Conservation (phyloP, 371 early-diverging fungal genomes). For the Nematocida parisii region DNA sequence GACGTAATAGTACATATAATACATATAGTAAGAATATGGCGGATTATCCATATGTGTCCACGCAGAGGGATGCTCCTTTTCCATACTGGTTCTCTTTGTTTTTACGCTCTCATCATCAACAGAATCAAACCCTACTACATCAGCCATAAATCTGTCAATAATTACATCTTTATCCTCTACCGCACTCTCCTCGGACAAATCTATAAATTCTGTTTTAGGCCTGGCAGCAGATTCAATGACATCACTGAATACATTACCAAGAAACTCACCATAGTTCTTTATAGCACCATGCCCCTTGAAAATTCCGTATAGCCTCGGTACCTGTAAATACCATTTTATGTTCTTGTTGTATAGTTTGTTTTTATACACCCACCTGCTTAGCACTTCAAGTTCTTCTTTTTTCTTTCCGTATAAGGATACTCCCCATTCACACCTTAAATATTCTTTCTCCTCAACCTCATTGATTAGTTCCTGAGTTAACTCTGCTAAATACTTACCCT, state of each 20-base stretch:
- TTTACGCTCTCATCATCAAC: slow-evolving; percentile 93
- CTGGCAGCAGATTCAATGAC: slow-evolving; percentile 64
- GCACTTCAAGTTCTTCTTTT: slow-evolving; percentile 81
- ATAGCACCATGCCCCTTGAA: slow-evolving; percentile 76
- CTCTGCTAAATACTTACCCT: slow-evolving; percentile 85
- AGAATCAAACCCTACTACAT: slow-evolving; percentile 88
- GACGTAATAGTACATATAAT: slow-evolving; percentile 87
- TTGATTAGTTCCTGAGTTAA: slow-evolving; percentile 86
- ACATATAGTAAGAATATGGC: slow-evolving; percentile 91
- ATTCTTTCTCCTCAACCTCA: slow-evolving; percentile 80
- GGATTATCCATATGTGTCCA: slow-evolving; percentile 81
- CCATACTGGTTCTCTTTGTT: slow-evolving; percentile 77
- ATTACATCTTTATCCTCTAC: slow-evolving; percentile 74
- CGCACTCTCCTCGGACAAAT: slow-evolving; percentile 73
- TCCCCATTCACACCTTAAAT: slow-evolving; percentile 66
- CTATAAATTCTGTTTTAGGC: slow-evolving; percentile 3
- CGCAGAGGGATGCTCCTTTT: slow-evolving; percentile 78
- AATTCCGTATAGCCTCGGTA: slow-evolving; percentile 85
- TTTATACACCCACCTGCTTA: slow-evolving; percentile 77
- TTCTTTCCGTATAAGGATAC: slow-evolving; percentile 71
- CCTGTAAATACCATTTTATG: slow-evolving; percentile 89
- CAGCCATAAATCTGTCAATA: slow-evolving; percentile 82
- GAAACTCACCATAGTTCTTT: slow-evolving; percentile 75
- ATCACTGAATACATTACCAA: slow-evolving; percentile 80
- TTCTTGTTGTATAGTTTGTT: slow-evolving; percentile 82